These are phyloP conservation scores for Hypoxylon sp. DNA, from an alignment of 2,329 filamentous ascomycete species.

Conservation along the genomic window DNA sequence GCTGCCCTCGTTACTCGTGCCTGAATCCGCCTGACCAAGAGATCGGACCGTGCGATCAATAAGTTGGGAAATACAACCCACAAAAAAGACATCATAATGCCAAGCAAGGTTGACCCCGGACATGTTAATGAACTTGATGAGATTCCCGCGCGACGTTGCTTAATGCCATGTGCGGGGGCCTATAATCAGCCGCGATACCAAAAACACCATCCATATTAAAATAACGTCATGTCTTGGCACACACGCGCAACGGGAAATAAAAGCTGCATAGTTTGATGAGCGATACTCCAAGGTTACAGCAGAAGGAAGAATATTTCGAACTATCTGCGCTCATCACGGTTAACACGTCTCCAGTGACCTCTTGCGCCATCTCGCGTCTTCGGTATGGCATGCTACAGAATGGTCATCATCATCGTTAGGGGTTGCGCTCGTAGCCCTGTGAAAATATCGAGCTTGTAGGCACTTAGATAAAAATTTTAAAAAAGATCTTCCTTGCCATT, in stretches of 20 bases:
- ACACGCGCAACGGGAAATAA: constrained; percentile 27
- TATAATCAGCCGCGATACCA: constrained; percentile 42
- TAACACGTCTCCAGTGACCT: constrained; percentile 16
- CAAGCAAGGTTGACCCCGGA: constrained; percentile 33
- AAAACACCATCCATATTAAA: constrained; percentile 52
- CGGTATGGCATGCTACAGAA: constrained; percentile 22
- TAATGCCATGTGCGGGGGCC: constrained; percentile 45
- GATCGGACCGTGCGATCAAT: constrained; percentile 4
- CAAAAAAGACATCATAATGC: constrained; percentile 12
- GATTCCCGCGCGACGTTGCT: constrained; percentile 39
- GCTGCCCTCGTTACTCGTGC: constrained; percentile 8
- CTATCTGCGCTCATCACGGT: constrained; percentile 22
- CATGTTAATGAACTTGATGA: constrained; percentile 28
- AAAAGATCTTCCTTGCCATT: neutral
- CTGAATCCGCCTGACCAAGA: constrained; percentile 11
- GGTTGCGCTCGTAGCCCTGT: neutral
- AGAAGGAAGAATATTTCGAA: constrained; percentile 16
- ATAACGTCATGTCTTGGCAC: constrained; percentile 54
- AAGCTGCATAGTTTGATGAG: constrained; percentile 30
- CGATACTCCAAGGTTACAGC: constrained; percentile 24
- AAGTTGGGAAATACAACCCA: constrained; percentile 11
- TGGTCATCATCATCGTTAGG: constrained; percentile 7
- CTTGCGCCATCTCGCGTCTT: constrained; percentile 37
- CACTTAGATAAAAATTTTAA: neutral
- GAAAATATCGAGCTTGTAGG: neutral